Evolutionary conservation across 306 rosid species (phyloP).

Genomic region (Sphenostylis stenocarpa): DNA sequence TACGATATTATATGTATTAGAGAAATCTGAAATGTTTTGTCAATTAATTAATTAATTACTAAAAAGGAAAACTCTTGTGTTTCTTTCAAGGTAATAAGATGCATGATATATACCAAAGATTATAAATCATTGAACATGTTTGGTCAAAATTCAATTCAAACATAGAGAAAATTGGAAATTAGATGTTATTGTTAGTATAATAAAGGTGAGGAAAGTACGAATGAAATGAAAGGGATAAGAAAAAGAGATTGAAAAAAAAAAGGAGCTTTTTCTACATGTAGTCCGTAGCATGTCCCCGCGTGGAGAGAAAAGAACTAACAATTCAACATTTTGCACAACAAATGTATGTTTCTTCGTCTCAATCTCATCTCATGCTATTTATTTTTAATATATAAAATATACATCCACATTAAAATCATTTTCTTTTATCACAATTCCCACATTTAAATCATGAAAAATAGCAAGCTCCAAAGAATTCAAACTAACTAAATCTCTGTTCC

Average conservation of each 20-base stretch:
- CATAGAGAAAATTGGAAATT: not conserved
- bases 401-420: not conserved
- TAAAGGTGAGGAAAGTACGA: too few species aligned
- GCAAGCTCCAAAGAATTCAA: too few species aligned
- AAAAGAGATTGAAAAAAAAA: not conserved
- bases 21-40: too few species aligned
- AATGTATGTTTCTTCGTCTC: not conserved
- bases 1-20: too few species aligned
- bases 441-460: not conserved
- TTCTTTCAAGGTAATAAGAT: too few species aligned
- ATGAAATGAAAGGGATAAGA: too few species aligned
- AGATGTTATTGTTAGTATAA: not conserved
- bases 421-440: not conserved
- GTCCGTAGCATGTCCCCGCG: not conserved
- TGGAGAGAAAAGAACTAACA: not conserved
- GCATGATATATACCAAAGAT: too few species aligned
- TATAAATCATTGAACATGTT: not conserved
- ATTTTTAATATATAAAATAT: not conserved
- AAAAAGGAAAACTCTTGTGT: too few species aligned
- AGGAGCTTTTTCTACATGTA: not conserved
- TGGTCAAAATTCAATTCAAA: not conserved
- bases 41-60: too few species aligned
- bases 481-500: too few species aligned
- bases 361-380: not conserved
- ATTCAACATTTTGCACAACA: slow-evolving; percentile 1